Percentiles rank a stretch among this genome's conserved stretches.
Conservation (phyloP, 1,139 yeast species). For the Suhomyces yuchorum region DNA sequence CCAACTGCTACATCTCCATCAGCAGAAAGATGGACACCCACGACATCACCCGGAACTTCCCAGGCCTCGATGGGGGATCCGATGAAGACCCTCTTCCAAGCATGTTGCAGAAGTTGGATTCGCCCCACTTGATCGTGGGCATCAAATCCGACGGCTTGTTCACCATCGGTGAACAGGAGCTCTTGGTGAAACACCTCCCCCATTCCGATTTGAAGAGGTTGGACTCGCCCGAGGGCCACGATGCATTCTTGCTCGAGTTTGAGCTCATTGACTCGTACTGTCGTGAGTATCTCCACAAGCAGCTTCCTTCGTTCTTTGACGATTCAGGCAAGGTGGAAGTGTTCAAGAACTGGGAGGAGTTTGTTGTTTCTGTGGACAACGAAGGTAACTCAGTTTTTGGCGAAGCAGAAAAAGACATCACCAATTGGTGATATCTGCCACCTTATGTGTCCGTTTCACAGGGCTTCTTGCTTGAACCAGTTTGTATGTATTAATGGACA, state of each 20-base stretch:
- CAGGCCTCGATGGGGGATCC: neutral
- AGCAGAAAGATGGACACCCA: conserved; percentile 94
- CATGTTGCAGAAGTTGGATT: conserved; percentile 54
- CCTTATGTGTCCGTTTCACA: neutral
- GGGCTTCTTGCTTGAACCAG: neutral
- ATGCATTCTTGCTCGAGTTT: conserved; percentile 91
- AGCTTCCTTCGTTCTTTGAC: conserved; percentile 59
- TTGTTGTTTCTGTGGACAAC: conserved; percentile 40
- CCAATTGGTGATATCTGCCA: conserved; percentile 64
- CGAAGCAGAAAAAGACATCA: conserved; percentile 84
- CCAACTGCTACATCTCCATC: conserved; percentile 92
- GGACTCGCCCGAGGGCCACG: conserved; percentile 97
- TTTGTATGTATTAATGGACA: neutral
- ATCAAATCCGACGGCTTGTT: conserved; percentile 90
- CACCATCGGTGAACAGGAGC: conserved; percentile 88
- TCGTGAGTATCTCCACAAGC: conserved; percentile 58
- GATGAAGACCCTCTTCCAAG: conserved; percentile 45
- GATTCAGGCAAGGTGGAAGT: conserved; percentile 49
- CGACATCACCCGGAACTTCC: conserved; percentile 81
- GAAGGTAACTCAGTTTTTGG: conserved; percentile 84
- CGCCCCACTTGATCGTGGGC: conserved; percentile 85
- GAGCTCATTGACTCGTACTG: conserved; percentile 75
- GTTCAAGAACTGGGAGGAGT: conserved; percentile 54
- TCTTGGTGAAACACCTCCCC: conserved; percentile 75
- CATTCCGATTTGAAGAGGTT: conserved; percentile 67